These are phyloP conservation scores for Trichoderma asperelloides DNA, from an alignment of 495 filamentous ascomycete genomes.

Conservation along the genomic window DNA sequence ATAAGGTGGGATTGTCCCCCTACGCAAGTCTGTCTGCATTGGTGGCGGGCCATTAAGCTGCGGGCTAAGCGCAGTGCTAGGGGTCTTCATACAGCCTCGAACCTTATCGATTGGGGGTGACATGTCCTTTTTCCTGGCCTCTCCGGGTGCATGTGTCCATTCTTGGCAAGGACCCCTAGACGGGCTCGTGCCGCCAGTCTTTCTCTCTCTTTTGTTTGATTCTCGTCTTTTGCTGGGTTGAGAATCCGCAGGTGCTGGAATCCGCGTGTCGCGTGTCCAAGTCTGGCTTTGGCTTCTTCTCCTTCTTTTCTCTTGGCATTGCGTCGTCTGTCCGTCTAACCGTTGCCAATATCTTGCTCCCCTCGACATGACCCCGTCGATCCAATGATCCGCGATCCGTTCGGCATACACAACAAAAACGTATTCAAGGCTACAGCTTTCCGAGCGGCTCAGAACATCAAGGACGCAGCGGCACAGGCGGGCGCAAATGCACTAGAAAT, in stretches of 20 bases:
- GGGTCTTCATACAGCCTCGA: neutral
- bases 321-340: neutral
- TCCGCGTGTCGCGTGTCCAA: neutral
- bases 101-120: conserved; percentile 3
- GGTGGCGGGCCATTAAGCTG: too few species aligned
- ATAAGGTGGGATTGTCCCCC: too few species aligned
- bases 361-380: conserved; percentile 11
- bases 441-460: conserved; percentile 23
- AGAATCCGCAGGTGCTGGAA: neutral
- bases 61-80: too few species aligned
- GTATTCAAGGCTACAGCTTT: conserved; percentile 23
- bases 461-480: conserved; percentile 29
- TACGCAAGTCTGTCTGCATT: too few species aligned
- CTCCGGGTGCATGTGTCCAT: neutral
- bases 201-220: neutral
- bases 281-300: neutral
- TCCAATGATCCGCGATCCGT: conserved; percentile 33
- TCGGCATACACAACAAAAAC: conserved; percentile 38
- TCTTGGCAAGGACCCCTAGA: neutral
- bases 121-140: neutral
- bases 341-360: neutral
- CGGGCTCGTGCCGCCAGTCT: neutral
- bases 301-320: neutral
- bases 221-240: neutral
- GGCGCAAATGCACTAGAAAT: conserved; percentile 41